Conservation (phyloP, 169 alveolate species). For the Plasmodium billcollinsi region DNA sequence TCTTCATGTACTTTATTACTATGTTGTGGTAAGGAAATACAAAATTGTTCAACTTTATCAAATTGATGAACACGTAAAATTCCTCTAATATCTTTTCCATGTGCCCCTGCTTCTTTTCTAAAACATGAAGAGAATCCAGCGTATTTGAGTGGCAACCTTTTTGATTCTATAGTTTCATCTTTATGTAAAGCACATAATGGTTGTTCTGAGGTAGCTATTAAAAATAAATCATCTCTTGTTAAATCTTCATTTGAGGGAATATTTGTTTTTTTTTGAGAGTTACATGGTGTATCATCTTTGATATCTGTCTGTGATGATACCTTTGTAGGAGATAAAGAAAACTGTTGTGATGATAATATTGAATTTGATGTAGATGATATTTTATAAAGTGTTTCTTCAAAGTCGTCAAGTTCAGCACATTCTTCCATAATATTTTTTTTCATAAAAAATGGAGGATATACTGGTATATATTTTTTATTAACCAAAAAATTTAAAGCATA, state of each 20-base stretch:
- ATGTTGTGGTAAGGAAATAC: constrained; percentile 95
- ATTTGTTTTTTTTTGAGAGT: neutral
- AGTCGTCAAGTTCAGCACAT: constrained; percentile 98
- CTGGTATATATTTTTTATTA: constrained; percentile 94
- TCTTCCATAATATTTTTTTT: constrained; percentile 95
- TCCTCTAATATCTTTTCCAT: constrained; percentile 99
- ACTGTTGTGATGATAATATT: neutral
- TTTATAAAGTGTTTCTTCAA: constrained; percentile 96
- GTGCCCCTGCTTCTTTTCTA: constrained; percentile 99
- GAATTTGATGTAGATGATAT: constrained; percentile 77
- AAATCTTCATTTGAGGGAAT: constrained; percentile 78
- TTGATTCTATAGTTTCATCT: constrained; percentile 88
- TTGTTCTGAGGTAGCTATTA: constrained; percentile 99
- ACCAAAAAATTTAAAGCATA: constrained; percentile 94
- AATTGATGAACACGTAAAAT: constrained; percentile 99
- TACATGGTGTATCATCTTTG: neutral
- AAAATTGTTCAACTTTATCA: constrained; percentile 99
- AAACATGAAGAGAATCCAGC: constrained; percentile 98
- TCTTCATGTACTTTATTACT: constrained; percentile 92
- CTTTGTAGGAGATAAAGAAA: neutral
- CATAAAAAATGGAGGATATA: constrained; percentile 99
- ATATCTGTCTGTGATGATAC: neutral
- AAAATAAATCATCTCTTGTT: constrained; percentile 91
- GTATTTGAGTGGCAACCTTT: constrained; percentile 93
- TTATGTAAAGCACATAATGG: constrained; percentile 98